These are phyloP conservation scores for Thuidium tamariscinum DNA, from an alignment of 225 moss, liverwort and hornwort genomes.

Conservation along the genomic window DNA sequence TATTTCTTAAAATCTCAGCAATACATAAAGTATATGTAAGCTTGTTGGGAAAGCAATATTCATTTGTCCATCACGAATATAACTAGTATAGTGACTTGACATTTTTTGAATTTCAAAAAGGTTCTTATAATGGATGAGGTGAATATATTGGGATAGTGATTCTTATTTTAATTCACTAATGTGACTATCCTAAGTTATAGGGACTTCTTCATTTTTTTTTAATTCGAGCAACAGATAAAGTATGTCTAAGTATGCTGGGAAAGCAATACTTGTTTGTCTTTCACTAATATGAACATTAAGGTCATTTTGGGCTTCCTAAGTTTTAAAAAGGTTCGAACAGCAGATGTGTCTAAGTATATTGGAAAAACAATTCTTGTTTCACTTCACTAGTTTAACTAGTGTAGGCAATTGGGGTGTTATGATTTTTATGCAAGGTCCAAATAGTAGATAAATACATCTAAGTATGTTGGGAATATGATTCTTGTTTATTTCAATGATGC, in stretches of 20 bases:
- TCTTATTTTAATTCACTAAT: neutral
- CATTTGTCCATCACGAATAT: neutral
- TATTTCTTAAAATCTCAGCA: too few relatives aligned
- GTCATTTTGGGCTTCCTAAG: neutral
- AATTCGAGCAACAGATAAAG: rapidly evolving
- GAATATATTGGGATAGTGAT: neutral
- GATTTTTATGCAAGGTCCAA: neutral
- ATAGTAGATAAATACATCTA: neutral
- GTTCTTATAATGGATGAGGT: rapidly evolving
- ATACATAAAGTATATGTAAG: rapidly evolving
- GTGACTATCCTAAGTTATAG: too few relatives aligned
- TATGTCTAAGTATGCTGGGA: neutral
- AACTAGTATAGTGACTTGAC: rapidly evolving
- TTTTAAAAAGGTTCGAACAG: neutral
- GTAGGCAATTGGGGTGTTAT: rapidly evolving
- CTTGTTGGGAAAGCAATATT: neutral
- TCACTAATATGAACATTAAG: rapidly evolving
- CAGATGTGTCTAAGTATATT: neutral
- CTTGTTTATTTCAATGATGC: neutral
- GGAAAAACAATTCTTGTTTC: neutral
- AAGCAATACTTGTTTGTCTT: neutral
- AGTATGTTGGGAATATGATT: neutral
- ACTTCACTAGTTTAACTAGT: too few relatives aligned
- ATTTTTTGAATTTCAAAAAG: neutral
- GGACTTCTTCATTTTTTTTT: too few relatives aligned